Evolutionary conservation across 2,329 filamentous ascomycete genomes (phyloP), one percentile per base, ranked within the genome.

Genomic region (Xylariomycetidae sp.): DNA sequence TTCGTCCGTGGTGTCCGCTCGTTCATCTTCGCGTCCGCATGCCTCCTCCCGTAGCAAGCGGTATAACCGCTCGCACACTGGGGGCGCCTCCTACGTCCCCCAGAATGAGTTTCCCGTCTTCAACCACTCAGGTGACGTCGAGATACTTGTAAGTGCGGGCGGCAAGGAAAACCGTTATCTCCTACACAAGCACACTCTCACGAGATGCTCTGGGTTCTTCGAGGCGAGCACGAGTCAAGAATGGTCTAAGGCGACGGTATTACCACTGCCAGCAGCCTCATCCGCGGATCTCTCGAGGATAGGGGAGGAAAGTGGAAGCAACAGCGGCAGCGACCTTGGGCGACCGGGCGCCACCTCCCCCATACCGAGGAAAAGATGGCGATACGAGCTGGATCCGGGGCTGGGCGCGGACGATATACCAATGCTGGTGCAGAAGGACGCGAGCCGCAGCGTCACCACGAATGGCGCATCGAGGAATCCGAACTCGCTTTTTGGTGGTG

Each of bases 41-140:
- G 53, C 44, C 32, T 63, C 61, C 29, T 56, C 54, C 31, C 71
- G 79, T 42, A 69, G 70, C 50, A 83, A 85, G 59, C 79, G 86
- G 48, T 85, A 88, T 52, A 82, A 83, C 56, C 82, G 86, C 42
- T 92, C 86, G 29, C 85, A 92, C 55, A 77, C 82, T 50, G 86
- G 86, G 37, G 81, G 81, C 40, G 66, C 71, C 20, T 74, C 76
- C 13, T 79, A 82, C 52, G 64, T 77, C 16, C 75, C 84, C 25
- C 83, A 85, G 54, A 95, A 95, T 57, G 89, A 95, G 57, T 96
- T 95, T 49, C 90, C 90, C 15, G 67, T 93, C 54, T 96, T 95
- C 61, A 80, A 79, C 31, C 82, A 89, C 50, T 90, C 85, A 23
- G 90, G 90, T 53, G 89, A 96, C 60, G 87, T 95, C 52, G 90